phyloP scores from a whole-genome alignment of 305 asterid species.

The Plantago lanceolata region DNA sequence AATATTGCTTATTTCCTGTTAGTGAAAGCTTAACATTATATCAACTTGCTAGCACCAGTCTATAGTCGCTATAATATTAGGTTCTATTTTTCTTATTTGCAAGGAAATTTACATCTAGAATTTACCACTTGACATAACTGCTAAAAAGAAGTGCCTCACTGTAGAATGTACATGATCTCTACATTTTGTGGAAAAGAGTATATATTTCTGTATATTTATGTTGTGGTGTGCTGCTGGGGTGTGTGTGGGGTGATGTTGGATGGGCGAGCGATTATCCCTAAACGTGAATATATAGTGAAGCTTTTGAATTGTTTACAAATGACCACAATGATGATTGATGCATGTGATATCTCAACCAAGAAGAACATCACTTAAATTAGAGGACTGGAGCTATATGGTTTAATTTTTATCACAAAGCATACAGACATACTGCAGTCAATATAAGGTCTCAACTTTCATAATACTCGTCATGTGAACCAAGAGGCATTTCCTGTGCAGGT shows the following conservation, averaged over 20 bases:
- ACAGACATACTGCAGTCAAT: not conserved
- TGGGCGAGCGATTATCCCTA: not conserved
- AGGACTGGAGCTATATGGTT: not conserved
- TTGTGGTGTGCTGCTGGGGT: too few species aligned
- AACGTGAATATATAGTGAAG: not conserved
- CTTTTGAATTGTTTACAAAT: not conserved
- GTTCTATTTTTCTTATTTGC: too few species aligned
- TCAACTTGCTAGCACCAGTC: not conserved
- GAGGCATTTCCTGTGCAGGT: conserved; percentile 50
- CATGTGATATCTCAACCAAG: not conserved
- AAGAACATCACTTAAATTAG: not conserved
- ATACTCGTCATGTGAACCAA: conserved; percentile 21
- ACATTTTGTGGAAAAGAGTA: too few species aligned
- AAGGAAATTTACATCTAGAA: not conserved
- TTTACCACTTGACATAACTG: not conserved
- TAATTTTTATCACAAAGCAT: not conserved
- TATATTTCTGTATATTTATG: too few species aligned
- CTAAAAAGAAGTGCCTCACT: not conserved
- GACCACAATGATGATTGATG: not conserved
- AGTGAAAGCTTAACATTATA: not conserved
- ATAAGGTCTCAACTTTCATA: not conserved
- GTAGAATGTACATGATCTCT: not conserved
- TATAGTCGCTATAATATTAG: too few species aligned
- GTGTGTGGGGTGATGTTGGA: not conserved
- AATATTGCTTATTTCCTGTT: not conserved